These are phyloP conservation scores for Puya raimondii DNA, from an alignment of 176 grass and related monocot genomes.

Conservation along the genomic window DNA sequence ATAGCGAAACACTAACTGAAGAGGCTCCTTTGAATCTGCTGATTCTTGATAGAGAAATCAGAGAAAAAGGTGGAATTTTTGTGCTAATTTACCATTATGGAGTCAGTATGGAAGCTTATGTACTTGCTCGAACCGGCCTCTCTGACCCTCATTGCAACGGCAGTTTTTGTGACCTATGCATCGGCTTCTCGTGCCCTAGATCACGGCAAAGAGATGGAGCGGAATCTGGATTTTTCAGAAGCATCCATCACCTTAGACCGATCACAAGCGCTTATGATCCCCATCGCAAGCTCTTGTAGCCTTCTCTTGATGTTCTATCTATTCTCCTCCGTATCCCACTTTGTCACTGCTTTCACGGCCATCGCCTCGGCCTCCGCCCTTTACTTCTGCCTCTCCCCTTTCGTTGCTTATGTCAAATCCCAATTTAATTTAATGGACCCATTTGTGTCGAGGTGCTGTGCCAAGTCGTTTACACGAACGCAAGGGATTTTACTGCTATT, in stretches of 20 bases:
- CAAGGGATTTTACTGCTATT: conserved; percentile 52
- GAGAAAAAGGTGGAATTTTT: background rate
- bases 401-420: conserved; percentile 37
- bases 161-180: conserved; percentile 68
- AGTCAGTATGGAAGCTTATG: conserved; percentile 63
- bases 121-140: conserved; percentile 91
- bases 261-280: conserved; percentile 82
- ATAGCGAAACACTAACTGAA: background rate
- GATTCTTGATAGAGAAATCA: background rate
- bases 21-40: background rate
- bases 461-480: conserved; percentile 64
- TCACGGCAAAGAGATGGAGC: conserved; percentile 88
- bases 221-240: conserved; percentile 90
- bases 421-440: conserved; percentile 49
- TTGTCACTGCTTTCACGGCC: conserved; percentile 70
- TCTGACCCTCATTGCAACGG: conserved; percentile 56
- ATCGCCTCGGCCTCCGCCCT: conserved; percentile 66
- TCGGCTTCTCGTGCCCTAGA: conserved; percentile 74
- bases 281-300: conserved; percentile 78
- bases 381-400: conserved; percentile 80
- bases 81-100: conserved; percentile 30
- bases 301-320: conserved; percentile 91
- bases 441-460: conserved; percentile 69
- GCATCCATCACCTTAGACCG: conserved; percentile 77
- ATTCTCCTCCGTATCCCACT: conserved; percentile 85